Evolutionary conservation across 768 basidiomycete species (phyloP), one percentile per base, ranked within the genome.

Genomic region (Udeniomyces megalosporus): DNA sequence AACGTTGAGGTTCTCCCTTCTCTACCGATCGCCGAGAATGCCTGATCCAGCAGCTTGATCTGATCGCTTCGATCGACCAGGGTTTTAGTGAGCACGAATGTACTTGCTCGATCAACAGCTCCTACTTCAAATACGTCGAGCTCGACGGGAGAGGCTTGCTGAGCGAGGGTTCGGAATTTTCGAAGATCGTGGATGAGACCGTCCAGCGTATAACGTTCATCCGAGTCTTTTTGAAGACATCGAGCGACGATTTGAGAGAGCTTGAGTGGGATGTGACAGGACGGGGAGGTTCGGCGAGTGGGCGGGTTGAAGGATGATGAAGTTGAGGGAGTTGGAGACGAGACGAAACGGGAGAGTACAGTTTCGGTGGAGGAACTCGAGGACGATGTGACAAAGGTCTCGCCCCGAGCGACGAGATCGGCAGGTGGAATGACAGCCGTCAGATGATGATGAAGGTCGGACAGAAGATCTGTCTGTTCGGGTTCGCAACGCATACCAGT

Each of bases 121-220:
- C 61, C 66, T 0, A n/a, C n/a, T n/a, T n/a, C n/a, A n/a, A n/a
- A n/a, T n/a, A n/a, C n/a, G n/a, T n/a, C n/a, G n/a, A n/a, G n/a
- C n/a, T n/a, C n/a, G n/a, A n/a, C n/a, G n/a, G 31, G 3, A 1
- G 47, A 3, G 53, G 17, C 51, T 4, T 22, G 32, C 35, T 51
- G 50, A 38, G 61, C 68, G 17, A 70, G 62, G 38, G 64, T 48
- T n/a, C 44, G 50, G 10, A 70, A 55, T 22, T 63, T 42, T 3
- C 60, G 58, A 10, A 73, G 64, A 49, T 73, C 72, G 55, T 68
- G 66, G 4, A 68, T 54, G 26, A 73, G 58, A 12, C 70, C 22
- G 8, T 64, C 61, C 32, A 69, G 28, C 6, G 58, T 54, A 50
- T 73, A 73, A 7, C 72, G 70, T 10, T 68, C 68, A 22, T 68